Evolutionary conservation across 139 green algal species (phyloP), one percentile per base, ranked within the genome.

Genomic region (Chlorella sp.): DNA sequence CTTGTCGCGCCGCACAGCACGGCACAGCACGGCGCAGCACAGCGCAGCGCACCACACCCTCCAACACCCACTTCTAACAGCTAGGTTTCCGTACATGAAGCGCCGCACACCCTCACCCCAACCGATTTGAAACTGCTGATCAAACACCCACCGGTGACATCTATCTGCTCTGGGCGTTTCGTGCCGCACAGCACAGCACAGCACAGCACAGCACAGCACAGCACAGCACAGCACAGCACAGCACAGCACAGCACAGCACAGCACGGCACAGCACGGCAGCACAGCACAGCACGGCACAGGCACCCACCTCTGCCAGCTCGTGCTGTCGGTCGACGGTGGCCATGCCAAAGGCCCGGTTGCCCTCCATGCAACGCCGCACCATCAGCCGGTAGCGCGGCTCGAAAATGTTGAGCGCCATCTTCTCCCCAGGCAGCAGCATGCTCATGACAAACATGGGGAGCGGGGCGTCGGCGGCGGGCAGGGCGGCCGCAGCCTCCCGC

Each of bases 371-470:
- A 24, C 96, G 90, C 9, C 97, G 93, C 24, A 99, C 93, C 96
- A 99, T 95, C 71, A 99, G 91, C 15, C 97, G 93, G 92, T 99
- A 99, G 36, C 96, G 87, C 15, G 97, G 97, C 91, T 99, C 98
- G 89, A 99, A 99, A 36, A 99, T 98, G 93, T 99, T 99, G 40
- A 99, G 94, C 12, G 92, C 92, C 89, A 98, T 97, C 66, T 88
- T 92, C 92, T 99, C 96, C 0, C 97, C 92, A 1, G 97, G 97
- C 83, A 99, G 81, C 66, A 99, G 40, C 28, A 94, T 91, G 85
- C 89, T 93, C 96, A 99, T 98, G 32, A 99, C 96, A 90, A 99
- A 99, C 42, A 99, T 91, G 26, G 97, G 97, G n/a, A 98, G 76
- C 40, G 90, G 90, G 15, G 83, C 89, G 24, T 57, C 81, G 53